Base-by-base conservation (phyloP, 345 rosid genomes). In the Sisymbrium altissimum region DNA sequence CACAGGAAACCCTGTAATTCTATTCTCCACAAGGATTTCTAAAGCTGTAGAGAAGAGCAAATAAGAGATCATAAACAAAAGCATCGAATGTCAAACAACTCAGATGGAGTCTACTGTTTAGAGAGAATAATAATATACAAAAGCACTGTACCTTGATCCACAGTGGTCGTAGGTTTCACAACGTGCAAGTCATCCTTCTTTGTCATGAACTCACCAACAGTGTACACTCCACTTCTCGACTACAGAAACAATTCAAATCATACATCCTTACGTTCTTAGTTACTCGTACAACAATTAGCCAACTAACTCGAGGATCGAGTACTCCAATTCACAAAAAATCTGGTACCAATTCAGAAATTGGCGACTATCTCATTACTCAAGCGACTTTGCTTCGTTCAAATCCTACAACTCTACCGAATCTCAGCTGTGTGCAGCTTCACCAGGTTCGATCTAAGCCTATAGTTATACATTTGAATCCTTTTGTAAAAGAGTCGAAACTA, bases 1-100 rank as follows among this genome's bases (percentile, higher is more conserved):
- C 70, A 94, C 98, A 66, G 98, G 97, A 84, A 91, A 88, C 58
- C 97, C 94, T 19, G 95, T 89, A 75, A 91, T 82, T 84, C 92
- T 87, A 67, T 81, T 79, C 79, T 87, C 93, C 25, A 88, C 97
- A 27, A 89, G 87, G 15, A 80, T 62, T 64, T 89, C 94, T 66
- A 93, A 70, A 53, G 97, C 96, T 91, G 86, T 70, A 39, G 62
- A 19, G 17, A 75, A 49, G n/a, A 29, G 3, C n/a, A 13, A 13
- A 56, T 23, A 14, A 33, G 8, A 38, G 9, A 57, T 17, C 13
- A 36, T 0, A 50, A 60, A 45, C 30, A 35, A 8, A n/a, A 9
- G 23, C 14, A n/a, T 17, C 1, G 0, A 48, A 61, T 23, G 32
- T 41, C 41, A 19, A 56, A 43, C n/a, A 57, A 50, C 39, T n/a